Conservation (phyloP, 179 eudicot species). For the Gypsophila paniculata region DNA sequence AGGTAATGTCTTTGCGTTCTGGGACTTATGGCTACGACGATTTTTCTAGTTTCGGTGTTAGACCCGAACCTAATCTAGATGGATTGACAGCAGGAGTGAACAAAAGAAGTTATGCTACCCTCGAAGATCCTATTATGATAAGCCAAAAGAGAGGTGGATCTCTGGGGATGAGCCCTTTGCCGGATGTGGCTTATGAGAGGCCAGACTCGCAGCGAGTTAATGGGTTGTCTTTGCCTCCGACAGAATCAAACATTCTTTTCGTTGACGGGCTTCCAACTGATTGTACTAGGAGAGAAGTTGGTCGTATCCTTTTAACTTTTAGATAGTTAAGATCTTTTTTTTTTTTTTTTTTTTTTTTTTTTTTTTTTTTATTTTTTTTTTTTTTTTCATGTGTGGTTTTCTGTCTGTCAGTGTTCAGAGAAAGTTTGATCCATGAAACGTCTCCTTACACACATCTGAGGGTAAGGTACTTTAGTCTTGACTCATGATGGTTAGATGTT, state of each 20-base stretch:
- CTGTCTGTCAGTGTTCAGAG: neutral
- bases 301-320: slow-evolving; percentile 74
- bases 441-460: too few relatives aligned
- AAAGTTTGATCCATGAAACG: neutral
- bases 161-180: slow-evolving; percentile 34
- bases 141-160: slow-evolving; percentile 45
- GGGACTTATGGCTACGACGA: slow-evolving; percentile 55
- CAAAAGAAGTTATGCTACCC: slow-evolving; percentile 38
- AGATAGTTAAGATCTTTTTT: neutral
- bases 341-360: neutral
- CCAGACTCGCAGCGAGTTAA: slow-evolving; percentile 45
- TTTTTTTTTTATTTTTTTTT: too few relatives aligned
- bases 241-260: slow-evolving; percentile 72
- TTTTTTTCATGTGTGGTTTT: neutral
- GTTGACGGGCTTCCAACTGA: slow-evolving; percentile 89
- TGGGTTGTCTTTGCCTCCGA: slow-evolving; percentile 38
- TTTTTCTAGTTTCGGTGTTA: slow-evolving; percentile 34
- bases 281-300: slow-evolving; percentile 93
- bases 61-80: slow-evolving; percentile 40
- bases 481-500: too few relatives aligned
- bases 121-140: slow-evolving; percentile 41
- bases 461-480: too few relatives aligned
- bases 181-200: slow-evolving; percentile 54
- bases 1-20: slow-evolving; percentile 43
- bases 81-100: slow-evolving; percentile 42